Base-by-base conservation (phyloP, 495 filamentous ascomycete genomes). In the Tuber microsphaerosporum region DNA sequence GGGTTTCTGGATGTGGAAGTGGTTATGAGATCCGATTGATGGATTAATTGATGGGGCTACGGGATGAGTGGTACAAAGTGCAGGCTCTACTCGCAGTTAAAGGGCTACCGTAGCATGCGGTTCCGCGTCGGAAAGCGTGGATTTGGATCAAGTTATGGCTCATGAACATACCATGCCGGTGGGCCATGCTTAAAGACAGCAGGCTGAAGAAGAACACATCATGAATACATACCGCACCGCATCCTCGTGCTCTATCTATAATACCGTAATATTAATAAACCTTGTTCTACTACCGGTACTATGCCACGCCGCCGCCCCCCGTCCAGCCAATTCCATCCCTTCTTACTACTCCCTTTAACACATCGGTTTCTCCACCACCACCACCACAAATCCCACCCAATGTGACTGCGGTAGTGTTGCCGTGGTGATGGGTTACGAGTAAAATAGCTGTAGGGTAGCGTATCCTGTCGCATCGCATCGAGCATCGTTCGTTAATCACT, bases 401-500 rank as follows among this genome's bases (percentile, higher is more conserved):
- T 31, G 56, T 65, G 56, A 65, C 56, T 31, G 56, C 26, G 56
- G 56, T 65, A 31, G 56, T 65, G 56, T 65, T 65, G 56, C 56
- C 56, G 56, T 31, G 56, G 56, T 65, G 56, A 65, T 65, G 56
- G 56, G 56, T 65, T 65, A 65, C 56, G 56, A 31, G n/a, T 65
- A 31, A 31, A 14, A 61, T 61, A 61, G 1, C 45, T 41, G 39
- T 41, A 41, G 34, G 34, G 45, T 46, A 46, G 1, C 45, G 45
- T 19, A 46, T 19, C 16, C 1, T 46, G 12, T 46, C 45, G 1
- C 31, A 65, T 65, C 56, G 56, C 56, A 65, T 65, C 56, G 56
- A 65, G 56, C 56, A 17, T 65, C n/a, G 26, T 31, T 31, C n/a
- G n/a, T n/a, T n/a, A n/a, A n/a, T n/a, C n/a, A 65, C 14, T 65